A percentile compares a stretch with the other conserved stretches of the same genome.
Evolutionary conservation across 768 basidiomycete species (phyloP).

Genomic region (Amanita muscaria): DNA sequence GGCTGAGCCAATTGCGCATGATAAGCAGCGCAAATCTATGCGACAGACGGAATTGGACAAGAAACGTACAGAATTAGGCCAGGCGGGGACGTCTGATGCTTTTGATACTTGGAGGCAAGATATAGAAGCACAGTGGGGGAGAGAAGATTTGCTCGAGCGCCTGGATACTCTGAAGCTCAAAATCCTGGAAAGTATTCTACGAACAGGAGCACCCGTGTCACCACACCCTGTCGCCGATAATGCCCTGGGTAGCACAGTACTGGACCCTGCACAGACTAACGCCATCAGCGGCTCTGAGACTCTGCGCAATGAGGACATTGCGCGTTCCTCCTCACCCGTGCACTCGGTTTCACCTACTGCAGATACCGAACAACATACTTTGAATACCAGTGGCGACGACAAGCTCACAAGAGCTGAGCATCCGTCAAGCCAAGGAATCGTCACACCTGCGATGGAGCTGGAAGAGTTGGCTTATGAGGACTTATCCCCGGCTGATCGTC

Average conservation of each 20-base stretch:
- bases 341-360: neutral
- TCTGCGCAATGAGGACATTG: neutral
- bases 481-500: slow-evolving; percentile 37
- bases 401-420: neutral
- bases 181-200: slow-evolving; percentile 19
- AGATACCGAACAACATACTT: neutral
- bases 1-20: slow-evolving; percentile 11
- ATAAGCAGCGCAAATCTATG: neutral
- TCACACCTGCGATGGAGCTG: too few relatives aligned
- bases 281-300: too few relatives aligned
- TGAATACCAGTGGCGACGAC: neutral
- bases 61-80: slow-evolving; percentile 11
- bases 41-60: slow-evolving; percentile 8
- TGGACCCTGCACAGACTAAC: neutral
- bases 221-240: neutral
- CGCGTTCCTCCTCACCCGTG: too few relatives aligned
- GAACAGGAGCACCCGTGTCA: slow-evolving; percentile 11
- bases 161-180: slow-evolving; percentile 17
- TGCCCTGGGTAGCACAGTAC: slow-evolving; percentile 4
- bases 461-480: too few relatives aligned
- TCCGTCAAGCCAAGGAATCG: too few relatives aligned
- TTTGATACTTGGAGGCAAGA: slow-evolving; percentile 2
- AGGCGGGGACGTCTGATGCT: neutral
- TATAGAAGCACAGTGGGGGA: slow-evolving; percentile 2
- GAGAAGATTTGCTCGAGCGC: slow-evolving; percentile 10